phyloP scores from a whole-genome alignment of 2,329 filamentous ascomycete species.

The Keithomyces neogunnii region DNA sequence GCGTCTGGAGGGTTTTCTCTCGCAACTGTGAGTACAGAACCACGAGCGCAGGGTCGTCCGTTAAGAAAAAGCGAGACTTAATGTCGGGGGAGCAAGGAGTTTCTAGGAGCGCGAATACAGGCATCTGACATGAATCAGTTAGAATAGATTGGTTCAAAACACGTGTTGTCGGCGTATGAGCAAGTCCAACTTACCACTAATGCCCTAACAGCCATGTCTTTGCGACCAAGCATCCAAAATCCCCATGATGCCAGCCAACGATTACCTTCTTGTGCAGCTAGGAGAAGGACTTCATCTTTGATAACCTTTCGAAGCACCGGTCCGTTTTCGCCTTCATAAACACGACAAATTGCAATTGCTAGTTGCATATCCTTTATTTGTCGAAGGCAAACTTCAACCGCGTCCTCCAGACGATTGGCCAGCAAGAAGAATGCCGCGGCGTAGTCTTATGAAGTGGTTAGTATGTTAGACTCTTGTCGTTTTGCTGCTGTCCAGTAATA shows the following conservation, averaged over 20 bases:
- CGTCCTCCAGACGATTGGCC: constrained; percentile 75
- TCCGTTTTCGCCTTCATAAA: constrained; percentile 80
- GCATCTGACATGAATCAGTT: constrained; percentile 45
- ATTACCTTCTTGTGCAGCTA: constrained; percentile 75
- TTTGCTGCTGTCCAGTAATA: not conserved
- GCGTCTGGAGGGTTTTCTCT: constrained; percentile 71
- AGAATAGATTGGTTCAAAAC: not conserved
- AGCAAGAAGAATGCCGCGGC: constrained; percentile 93
- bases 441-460: constrained; percentile 52
- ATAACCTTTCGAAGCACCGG: constrained; percentile 66
- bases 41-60: constrained; percentile 84
- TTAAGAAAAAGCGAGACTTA: constrained; percentile 70
- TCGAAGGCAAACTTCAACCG: constrained; percentile 76
- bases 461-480: not conserved
- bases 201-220: constrained; percentile 75
- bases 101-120: constrained; percentile 65
- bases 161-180: not conserved
- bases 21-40: constrained; percentile 82
- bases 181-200: constrained; percentile 55
- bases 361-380: constrained; percentile 85
- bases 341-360: constrained; percentile 77
- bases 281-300: constrained; percentile 67
- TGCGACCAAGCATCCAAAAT: constrained; percentile 80
- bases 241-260: constrained; percentile 94
- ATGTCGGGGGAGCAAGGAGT: constrained; percentile 61